Evolutionary conservation across 371 early-diverging fungal species (phyloP).

Genomic region (Dinochytrium kinnereticum): DNA sequence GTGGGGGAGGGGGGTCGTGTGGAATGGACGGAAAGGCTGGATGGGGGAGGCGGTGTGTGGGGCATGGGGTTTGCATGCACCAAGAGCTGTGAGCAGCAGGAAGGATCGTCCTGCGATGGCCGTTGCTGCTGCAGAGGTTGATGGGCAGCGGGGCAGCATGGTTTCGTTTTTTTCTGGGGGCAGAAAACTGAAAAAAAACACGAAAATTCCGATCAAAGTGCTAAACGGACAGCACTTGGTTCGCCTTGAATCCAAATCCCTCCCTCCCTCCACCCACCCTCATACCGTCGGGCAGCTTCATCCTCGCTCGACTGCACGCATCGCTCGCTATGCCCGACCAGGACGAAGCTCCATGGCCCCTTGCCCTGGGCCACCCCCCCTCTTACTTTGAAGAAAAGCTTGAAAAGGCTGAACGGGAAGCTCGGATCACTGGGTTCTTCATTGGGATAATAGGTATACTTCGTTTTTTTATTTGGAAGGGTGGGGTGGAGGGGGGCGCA

Average conservation of each 20-base stretch:
- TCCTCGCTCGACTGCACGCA: neutral
- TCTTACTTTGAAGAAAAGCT: constrained; percentile 30
- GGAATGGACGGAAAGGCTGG: neutral
- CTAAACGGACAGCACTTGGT: neutral
- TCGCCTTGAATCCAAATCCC: no score
- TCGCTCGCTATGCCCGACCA: constrained; percentile 2
- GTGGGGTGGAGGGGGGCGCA: no score
- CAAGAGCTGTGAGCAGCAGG: neutral
- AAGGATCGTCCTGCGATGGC: neutral
- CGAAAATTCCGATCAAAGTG: neutral
- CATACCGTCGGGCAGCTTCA: neutral
- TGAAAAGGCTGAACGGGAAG: constrained; percentile 22
- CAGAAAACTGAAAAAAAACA: neutral
- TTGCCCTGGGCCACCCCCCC: constrained; percentile 27
- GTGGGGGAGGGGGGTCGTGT: constrained; percentile 5
- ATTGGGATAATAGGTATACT: constrained; percentile 15
- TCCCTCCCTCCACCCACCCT: neutral
- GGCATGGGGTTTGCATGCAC: neutral
- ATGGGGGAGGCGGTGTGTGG: neutral
- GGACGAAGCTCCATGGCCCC: constrained; percentile 23
- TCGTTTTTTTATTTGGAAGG: no score
- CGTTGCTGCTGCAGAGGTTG: neutral
- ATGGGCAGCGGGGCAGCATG: neutral
- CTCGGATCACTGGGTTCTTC: constrained; percentile 10
- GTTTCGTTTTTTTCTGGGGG: neutral